Conservation (phyloP, 768 basidiomycete genomes). For the Favolaschia claudopus region DNA sequence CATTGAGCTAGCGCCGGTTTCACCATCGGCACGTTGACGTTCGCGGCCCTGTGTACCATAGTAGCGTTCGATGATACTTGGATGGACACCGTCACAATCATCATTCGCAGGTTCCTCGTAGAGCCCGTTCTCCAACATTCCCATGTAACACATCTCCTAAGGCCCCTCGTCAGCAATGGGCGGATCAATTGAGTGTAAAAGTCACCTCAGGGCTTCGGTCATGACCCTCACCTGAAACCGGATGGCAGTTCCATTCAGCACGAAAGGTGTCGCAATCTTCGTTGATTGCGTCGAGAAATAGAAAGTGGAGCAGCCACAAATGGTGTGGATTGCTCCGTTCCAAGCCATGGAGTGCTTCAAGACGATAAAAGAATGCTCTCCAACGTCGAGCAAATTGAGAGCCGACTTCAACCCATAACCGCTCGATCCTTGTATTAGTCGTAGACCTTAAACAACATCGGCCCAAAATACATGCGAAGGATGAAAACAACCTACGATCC, state of each 20-base stretch:
- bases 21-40: neutral
- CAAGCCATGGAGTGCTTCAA: neutral
- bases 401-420: slow-evolving; percentile 10
- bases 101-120: too few species aligned
- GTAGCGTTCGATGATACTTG: slow-evolving; percentile 2
- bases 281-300: slow-evolving; percentile 4
- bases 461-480: slow-evolving; percentile 38
- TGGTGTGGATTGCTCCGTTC: neutral
- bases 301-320: slow-evolving; percentile 3
- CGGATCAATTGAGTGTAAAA: neutral
- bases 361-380: slow-evolving; percentile 8
- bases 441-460: slow-evolving; percentile 5
- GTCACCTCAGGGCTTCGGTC: slow-evolving; percentile 11
- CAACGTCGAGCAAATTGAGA: slow-evolving; percentile 3
- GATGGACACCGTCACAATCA: slow-evolving; percentile 16
- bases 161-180: neutral
- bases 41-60: slow-evolving; percentile 10
- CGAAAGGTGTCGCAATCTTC: slow-evolving; percentile 19
- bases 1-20: slow-evolving; percentile 14
- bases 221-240: slow-evolving; percentile 26
- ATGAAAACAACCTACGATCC: slow-evolving; percentile 38
- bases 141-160: slow-evolving; percentile 10
- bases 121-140: slow-evolving; percentile 1
- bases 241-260: slow-evolving; percentile 39
- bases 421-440: slow-evolving; percentile 1